Conservation (phyloP, 2,329 filamentous ascomycete species). For the Fusarium bactridioides region DNA sequence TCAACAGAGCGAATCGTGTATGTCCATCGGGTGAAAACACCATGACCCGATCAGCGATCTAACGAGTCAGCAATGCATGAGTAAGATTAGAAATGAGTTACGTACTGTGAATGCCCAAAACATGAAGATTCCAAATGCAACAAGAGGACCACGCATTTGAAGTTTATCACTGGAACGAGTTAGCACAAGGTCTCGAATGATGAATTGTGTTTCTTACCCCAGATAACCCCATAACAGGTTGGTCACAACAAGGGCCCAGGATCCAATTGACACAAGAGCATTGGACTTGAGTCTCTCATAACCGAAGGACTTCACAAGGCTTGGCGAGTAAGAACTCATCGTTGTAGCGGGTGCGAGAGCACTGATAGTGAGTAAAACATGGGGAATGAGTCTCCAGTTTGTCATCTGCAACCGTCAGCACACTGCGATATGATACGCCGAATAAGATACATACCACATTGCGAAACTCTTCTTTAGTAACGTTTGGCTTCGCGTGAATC, state of each 20-base stretch:
- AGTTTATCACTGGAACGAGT: constrained; percentile 25
- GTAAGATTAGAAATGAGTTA: background rate
- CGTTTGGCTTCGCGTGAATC: constrained; percentile 39
- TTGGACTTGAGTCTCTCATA: constrained; percentile 44
- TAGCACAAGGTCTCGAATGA: background rate
- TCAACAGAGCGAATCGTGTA: constrained; percentile 23
- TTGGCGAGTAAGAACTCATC: constrained; percentile 33
- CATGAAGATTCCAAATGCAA: constrained; percentile 23
- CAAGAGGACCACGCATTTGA: constrained; percentile 31
- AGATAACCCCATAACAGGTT: constrained; percentile 45
- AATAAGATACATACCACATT: constrained; percentile 40
- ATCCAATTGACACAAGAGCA: constrained; percentile 47
- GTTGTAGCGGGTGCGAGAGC: constrained; percentile 28
- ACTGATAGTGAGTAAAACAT: constrained; percentile 38
- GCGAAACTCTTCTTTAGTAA: constrained; percentile 46
- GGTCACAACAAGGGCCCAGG: constrained; percentile 45
- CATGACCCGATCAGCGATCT: constrained; percentile 32
- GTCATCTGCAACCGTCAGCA: constrained; percentile 41
- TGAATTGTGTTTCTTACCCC: background rate
- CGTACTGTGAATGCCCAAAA: constrained; percentile 29
- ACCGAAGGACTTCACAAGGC: constrained; percentile 46
- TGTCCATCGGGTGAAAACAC: constrained; percentile 25
- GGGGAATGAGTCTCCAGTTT: constrained; percentile 49
- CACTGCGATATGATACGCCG: background rate
- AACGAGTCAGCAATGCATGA: background rate